Evolutionary conservation across 768 basidiomycete genomes (phyloP).

Genomic region (Mycena leptocephala): DNA sequence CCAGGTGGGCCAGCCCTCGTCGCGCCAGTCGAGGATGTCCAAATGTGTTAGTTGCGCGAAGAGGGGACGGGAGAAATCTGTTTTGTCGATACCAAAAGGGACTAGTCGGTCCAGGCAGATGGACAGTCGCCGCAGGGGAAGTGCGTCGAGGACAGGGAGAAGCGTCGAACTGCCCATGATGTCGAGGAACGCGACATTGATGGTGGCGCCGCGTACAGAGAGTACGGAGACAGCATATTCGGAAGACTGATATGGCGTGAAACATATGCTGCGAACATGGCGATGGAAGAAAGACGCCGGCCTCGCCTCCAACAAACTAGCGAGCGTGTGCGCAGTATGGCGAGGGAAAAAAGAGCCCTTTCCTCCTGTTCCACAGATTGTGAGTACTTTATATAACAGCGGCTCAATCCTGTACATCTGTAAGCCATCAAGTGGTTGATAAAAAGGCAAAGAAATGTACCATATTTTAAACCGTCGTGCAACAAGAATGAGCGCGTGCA

Average conservation of each 20-base stretch:
- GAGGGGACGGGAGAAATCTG: background rate
- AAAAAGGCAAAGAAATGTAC: background rate
- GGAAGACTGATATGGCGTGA: background rate
- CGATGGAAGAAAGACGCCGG: background rate
- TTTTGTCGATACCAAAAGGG: background rate
- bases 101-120: background rate
- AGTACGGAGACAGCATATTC: background rate
- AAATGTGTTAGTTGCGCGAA: conserved; percentile 4
- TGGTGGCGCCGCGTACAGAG: background rate
- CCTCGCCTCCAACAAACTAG: background rate
- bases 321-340: too few species aligned
- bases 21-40: conserved; percentile 1
- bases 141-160: background rate
- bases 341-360: background rate
- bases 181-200: background rate
- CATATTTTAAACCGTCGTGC: background rate
- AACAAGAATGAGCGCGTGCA: background rate
- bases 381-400: background rate
- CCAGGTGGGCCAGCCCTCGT: background rate
- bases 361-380: background rate
- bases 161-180: background rate
- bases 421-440: background rate
- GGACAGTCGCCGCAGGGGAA: background rate
- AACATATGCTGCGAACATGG: background rate
- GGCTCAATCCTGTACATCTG: background rate